Evolutionary conservation across 202 grass and related monocot genomes (phyloP).

Genomic region (Panicum virgatum): DNA sequence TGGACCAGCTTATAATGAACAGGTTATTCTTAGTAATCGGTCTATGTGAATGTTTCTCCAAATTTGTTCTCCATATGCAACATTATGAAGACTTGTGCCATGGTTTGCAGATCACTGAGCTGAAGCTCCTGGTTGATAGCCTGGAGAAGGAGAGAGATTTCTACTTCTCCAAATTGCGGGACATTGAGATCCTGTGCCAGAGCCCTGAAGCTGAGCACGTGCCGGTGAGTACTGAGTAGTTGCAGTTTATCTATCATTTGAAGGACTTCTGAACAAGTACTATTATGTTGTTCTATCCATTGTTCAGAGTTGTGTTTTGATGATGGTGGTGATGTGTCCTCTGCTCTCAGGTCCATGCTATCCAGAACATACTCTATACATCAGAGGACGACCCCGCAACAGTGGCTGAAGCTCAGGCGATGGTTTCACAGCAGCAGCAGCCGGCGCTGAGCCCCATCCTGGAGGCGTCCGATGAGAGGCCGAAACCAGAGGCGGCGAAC

Average conservation of each 20-base stretch:
- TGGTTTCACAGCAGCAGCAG: conserved; percentile 41
- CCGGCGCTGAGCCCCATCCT: conserved; percentile 66
- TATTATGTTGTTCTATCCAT: background rate
- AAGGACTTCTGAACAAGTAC: background rate
- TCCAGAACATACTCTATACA: conserved; percentile 80
- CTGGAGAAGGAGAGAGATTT: conserved; percentile 98
- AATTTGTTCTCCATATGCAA: background rate
- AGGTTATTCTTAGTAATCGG: conserved; percentile 35
- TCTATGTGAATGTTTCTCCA: background rate
- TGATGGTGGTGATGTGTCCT: background rate
- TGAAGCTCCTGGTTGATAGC: conserved; percentile 89
- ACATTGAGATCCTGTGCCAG: conserved; percentile 89
- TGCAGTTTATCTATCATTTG: background rate
- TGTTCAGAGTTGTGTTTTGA: background rate
- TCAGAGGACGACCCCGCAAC: conserved; percentile 57
- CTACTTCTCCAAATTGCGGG: conserved; percentile 92
- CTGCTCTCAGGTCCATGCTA: conserved; percentile 51
- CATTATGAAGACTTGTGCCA: background rate
- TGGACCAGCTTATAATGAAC: conserved; percentile 67
- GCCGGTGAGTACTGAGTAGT: conserved; percentile 68
- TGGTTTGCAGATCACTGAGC: conserved; percentile 78
- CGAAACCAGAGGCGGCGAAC: conserved; percentile 38
- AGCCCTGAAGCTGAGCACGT: conserved; percentile 64
- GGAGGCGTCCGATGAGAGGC: conserved; percentile 59
- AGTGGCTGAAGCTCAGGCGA: conserved; percentile 56